Evolutionary conservation across 106 monocot genomes (phyloP).

Genomic region (Dioscorea zingiberensis): DNA sequence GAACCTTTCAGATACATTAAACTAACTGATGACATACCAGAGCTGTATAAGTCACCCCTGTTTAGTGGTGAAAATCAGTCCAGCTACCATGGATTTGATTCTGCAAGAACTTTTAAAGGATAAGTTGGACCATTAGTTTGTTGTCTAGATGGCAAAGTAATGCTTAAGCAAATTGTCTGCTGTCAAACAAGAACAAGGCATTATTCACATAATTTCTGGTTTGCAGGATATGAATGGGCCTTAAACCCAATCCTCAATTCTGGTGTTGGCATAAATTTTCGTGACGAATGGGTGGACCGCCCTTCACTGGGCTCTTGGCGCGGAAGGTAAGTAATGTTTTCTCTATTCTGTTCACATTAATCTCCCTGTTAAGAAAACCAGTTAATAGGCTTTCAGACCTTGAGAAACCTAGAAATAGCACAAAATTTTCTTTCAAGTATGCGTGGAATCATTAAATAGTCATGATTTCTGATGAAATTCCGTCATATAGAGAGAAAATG

Average conservation of each 20-base stretch:
- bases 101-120: slow-evolving; percentile 64
- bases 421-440: too few species aligned
- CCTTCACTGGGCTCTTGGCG: slow-evolving; percentile 92
- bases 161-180: slow-evolving; percentile 14
- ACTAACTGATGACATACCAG: slow-evolving; percentile 2
- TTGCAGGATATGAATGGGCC: slow-evolving; percentile 93
- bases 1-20: slow-evolving; percentile 7
- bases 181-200: slow-evolving; percentile 66
- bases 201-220: slow-evolving; percentile 79
- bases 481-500: slow-evolving; percentile 58
- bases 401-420: too few species aligned
- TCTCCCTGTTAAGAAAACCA: too few species aligned
- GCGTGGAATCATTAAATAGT: too few species aligned
- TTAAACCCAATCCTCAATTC: slow-evolving; percentile 51
- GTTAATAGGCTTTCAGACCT: too few species aligned
- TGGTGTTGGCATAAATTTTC: slow-evolving; percentile 83
- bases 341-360: too few species aligned
- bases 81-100: slow-evolving; percentile 31
- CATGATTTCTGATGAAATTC: too few species aligned
- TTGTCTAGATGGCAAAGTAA: slow-evolving; percentile 18
- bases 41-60: too few species aligned
- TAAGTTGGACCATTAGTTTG: slow-evolving; percentile 20
- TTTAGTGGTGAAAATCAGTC: too few species aligned
- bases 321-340: slow-evolving; percentile 56
- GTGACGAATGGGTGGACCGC: slow-evolving; percentile 94